These are phyloP conservation scores for Crassisporium funariophilum DNA, from an alignment of 768 basidiomycete genomes.

Conservation along the genomic window DNA sequence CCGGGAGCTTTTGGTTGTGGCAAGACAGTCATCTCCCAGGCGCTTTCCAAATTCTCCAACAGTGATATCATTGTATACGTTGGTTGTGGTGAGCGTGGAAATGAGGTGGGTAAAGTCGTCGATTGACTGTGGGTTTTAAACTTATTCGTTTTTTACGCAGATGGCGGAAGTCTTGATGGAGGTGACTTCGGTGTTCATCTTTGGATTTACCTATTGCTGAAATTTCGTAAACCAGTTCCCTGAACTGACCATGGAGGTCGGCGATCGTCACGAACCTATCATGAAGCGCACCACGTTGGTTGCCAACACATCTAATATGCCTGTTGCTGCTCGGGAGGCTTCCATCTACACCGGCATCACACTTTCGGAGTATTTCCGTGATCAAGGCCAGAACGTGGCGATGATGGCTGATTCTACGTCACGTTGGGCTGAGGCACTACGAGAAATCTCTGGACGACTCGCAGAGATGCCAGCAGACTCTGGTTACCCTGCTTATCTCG, in stretches of 20 bases:
- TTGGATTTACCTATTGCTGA: not conserved
- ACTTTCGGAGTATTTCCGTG: conserved; percentile 98
- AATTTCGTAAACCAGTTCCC: conserved; percentile 61
- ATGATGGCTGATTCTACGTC: conserved; percentile 99
- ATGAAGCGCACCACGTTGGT: conserved; percentile 99
- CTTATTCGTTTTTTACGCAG: conserved; percentile 35
- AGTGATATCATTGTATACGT: conserved; percentile 99
- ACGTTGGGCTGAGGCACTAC: conserved; percentile 98
- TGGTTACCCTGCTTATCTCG: conserved; percentile 96
- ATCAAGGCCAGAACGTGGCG: conserved; percentile 95
- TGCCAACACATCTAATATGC: conserved; percentile 99
- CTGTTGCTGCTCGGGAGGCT: conserved; percentile 98
- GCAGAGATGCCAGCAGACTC: conserved; percentile 99
- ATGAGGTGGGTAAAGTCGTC: conserved; percentile 60
- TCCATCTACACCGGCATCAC: conserved; percentile 99
- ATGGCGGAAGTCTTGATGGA: conserved; percentile 99
- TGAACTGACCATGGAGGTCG: conserved; percentile 88
- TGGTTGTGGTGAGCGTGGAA: conserved; percentile 98
- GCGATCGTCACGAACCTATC: conserved; percentile 94
- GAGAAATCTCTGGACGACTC: conserved; percentile 98
- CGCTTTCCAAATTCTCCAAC: conserved; percentile 97
- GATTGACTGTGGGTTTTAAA: not conserved
- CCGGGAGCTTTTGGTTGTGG: conserved; percentile 99
- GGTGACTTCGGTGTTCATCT: conserved; percentile 42
- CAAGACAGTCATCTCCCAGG: conserved; percentile 98